These are phyloP conservation scores for Moniliella sp. DNA, from an alignment of 1,284 basidiomycete genomes.

Conservation along the genomic window DNA sequence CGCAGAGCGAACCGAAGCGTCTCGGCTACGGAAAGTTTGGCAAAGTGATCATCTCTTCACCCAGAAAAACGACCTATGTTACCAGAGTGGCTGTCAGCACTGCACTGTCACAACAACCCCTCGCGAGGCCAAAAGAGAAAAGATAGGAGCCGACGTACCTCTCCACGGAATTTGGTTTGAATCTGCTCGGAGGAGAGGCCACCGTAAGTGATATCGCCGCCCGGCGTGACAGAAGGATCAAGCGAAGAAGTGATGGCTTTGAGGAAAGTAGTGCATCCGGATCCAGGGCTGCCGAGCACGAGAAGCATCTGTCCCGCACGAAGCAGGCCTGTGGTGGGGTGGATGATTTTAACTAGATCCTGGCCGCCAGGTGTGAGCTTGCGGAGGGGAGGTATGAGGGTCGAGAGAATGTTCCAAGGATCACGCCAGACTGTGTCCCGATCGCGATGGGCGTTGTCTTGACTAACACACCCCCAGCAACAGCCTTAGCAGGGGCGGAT, in stretches of 20 bases:
- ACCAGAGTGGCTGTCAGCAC: not conserved
- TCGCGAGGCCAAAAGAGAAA: not conserved
- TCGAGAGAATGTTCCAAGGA: conserved; percentile 12
- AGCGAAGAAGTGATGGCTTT: conserved; percentile 11
- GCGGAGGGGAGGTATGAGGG: conserved; percentile 7
- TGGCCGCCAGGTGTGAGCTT: conserved; percentile 8
- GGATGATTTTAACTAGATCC: too few relatives aligned
- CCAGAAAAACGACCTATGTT: conserved; percentile 3
- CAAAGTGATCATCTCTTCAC: conserved; percentile 21
- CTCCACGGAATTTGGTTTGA: conserved; percentile 13
- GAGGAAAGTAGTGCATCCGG: conserved; percentile 16
- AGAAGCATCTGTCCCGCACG: conserved; percentile 22
- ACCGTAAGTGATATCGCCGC: conserved; percentile 16
- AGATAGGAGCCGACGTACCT: conserved; percentile 6
- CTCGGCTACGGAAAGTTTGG: conserved; percentile 19
- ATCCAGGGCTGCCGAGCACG: conserved; percentile 19
- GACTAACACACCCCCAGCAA: conserved; percentile 15
- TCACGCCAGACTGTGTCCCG: conserved; percentile 12
- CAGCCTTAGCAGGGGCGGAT: conserved; percentile 10
- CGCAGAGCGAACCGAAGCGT: conserved; percentile 12
- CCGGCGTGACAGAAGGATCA: not conserved
- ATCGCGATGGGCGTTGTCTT: conserved; percentile 18
- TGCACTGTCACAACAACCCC: too few relatives aligned
- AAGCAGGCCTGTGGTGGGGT: conserved; percentile 10
- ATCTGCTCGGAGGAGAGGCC: conserved; percentile 11